Evolutionary conservation across 345 rosid species (phyloP), one percentile per base, ranked within the genome.

Genomic region (Heritiera littoralis): DNA sequence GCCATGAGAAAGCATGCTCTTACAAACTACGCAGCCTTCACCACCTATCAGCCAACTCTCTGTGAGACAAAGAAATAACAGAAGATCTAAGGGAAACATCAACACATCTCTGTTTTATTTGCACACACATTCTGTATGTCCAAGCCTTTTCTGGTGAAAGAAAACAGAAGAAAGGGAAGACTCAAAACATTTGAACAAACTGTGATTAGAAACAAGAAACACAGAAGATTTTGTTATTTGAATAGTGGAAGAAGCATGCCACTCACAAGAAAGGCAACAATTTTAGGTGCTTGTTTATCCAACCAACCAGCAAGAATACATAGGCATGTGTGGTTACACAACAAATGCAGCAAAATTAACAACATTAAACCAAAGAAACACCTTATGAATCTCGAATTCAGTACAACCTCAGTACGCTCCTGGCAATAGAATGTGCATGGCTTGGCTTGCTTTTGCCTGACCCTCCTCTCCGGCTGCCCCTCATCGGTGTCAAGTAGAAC

Each of bases 371-470:
- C 84, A 80, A 84, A 84, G 65, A 77, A 71, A 85, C 85, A 86
- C 81, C 82, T 79, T 65, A 71, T 78, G 84, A 80, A 77, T 72
- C 76, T 78, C 65, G 18, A 55, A 72, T 82, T 92, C 83, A 95
- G 91, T 92, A 92, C 91, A 93, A 81, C 83, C 93, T 87, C 82
- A 88, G 87, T 14, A 86, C 89, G 84, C 93, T 90, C 86, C 94
- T 90, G 15, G 93, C 93, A 48, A 90, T 78, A 1, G 98, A 88
- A 60, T 92, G 95, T 78, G 97, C 92, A 54, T 84, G 88, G 73
- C 83, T 86, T 40, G 92, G 79, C 79, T 86, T 86, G 83, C 82
- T 87, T 81, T 86, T 89, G 64, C 92, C 94, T 12, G 87, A 79
- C 13, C 87, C 87, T 40, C 84, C 84, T 80, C 93, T 83, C 85